phyloP scores from a whole-genome alignment of 306 rosid species.

The Ceratonia siliqua region DNA sequence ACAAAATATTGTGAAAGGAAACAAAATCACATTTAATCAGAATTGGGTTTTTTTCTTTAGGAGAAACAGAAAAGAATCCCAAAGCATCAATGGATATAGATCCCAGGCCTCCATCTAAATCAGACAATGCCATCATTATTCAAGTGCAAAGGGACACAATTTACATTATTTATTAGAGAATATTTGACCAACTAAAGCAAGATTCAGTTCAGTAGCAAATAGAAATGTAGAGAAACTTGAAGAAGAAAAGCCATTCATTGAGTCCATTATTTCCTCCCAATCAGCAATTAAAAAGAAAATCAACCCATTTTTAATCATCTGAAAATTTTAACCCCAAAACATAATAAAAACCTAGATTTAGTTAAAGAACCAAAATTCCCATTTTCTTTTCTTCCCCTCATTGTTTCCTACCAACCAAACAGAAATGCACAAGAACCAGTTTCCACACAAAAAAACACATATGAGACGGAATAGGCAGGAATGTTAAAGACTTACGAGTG shows the following conservation, averaged over 20 bases:
- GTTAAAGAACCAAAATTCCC: neutral
- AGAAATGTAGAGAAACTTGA: neutral
- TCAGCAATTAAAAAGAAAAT: neutral
- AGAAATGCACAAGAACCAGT: neutral
- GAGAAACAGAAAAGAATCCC: neutral
- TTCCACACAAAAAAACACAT: neutral
- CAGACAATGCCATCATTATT: neutral
- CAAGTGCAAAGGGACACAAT: neutral
- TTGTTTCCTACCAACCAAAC: neutral
- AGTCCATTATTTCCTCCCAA: neutral
- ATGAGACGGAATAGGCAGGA: neutral
- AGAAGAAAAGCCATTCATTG: neutral
- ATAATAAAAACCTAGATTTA: neutral
- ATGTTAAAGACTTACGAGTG: slow-evolving; percentile 34
- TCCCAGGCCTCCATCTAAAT: neutral
- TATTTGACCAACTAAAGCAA: neutral
- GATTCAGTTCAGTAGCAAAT: neutral
- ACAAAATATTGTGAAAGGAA: neutral
- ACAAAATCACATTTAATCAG: neutral
- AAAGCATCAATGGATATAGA: neutral
- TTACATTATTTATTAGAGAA: neutral
- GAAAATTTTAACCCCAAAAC: neutral
- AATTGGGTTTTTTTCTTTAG: neutral
- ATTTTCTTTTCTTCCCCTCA: neutral
- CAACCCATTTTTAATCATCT: neutral